Evolutionary conservation across 805 yeast genomes (phyloP).

Genomic region (Monosporozyma servazzii): DNA sequence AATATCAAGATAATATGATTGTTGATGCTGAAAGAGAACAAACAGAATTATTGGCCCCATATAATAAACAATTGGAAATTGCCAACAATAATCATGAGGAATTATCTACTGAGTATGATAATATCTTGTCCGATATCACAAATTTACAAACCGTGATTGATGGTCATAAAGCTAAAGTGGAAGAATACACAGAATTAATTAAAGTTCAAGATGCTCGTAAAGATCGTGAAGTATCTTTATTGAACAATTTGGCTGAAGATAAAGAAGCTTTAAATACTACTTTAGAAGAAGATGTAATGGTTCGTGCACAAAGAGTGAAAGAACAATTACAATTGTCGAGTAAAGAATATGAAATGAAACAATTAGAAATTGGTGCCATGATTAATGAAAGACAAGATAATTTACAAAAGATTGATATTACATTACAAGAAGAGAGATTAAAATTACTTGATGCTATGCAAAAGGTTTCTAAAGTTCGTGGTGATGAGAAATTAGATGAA

Average conservation of each 20-base stretch:
- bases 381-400: slow-evolving; percentile 32
- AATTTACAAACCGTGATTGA: slow-evolving; percentile 30
- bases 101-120: slow-evolving; percentile 31
- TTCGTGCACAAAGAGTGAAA: slow-evolving; percentile 28
- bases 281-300: slow-evolving; percentile 15
- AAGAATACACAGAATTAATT: slow-evolving; percentile 27
- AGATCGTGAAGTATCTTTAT: slow-evolving; percentile 26
- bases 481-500: slow-evolving; percentile 25
- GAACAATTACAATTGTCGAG: slow-evolving; percentile 30
- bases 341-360: slow-evolving; percentile 31
- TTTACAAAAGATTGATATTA: slow-evolving; percentile 29
- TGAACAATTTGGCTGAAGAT: slow-evolving; percentile 26
- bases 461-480: slow-evolving; percentile 33
- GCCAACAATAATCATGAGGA: slow-evolving; percentile 31
- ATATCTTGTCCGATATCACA: slow-evolving; percentile 35
- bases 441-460: slow-evolving; percentile 27
- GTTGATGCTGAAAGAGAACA: slow-evolving; percentile 26
- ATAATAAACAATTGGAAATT: slow-evolving; percentile 34
- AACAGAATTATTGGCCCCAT: slow-evolving; percentile 33
- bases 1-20: slow-evolving; percentile 24
- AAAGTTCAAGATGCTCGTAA: slow-evolving; percentile 23
- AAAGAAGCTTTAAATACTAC: slow-evolving; percentile 23
- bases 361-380: slow-evolving; percentile 32
- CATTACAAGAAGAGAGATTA: slow-evolving; percentile 30
- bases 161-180: slow-evolving; percentile 30